Evolutionary conservation across 768 basidiomycete species (phyloP).

Genomic region (Lactarius hatsudake): DNA sequence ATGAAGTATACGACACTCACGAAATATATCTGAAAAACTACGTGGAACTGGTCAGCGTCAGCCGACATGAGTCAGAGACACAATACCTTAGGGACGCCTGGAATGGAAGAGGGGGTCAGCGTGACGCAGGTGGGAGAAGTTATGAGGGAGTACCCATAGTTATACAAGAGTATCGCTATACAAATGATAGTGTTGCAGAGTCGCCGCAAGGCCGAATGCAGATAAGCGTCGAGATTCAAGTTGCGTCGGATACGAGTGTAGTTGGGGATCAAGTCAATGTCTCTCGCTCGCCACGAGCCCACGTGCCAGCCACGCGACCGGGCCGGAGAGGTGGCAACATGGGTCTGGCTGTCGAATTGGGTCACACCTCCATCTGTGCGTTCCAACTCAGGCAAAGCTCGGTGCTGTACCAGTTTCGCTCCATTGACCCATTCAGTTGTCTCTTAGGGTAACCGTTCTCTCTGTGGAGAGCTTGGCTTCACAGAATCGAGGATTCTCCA

Average conservation of each 20-base stretch:
- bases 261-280: neutral
- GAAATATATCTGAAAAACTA: slow-evolving; percentile 98
- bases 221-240: slow-evolving; percentile 1
- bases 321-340: no score
- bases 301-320: slow-evolving; percentile 1
- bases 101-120: slow-evolving; percentile 7
- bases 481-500: no score
- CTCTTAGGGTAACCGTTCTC: no score
- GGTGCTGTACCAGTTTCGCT: no score
- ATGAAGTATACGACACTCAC: slow-evolving; percentile 42
- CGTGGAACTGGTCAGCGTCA: slow-evolving; percentile 4
- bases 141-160: slow-evolving; percentile 22
- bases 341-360: no score
- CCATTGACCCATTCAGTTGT: no score
- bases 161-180: neutral
- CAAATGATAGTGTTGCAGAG: neutral
- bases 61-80: neutral
- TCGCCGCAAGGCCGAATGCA: neutral
- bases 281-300: slow-evolving; percentile 4
- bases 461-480: no score
- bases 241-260: neutral
- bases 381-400: no score
- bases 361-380: no score
- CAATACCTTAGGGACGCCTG: slow-evolving; percentile 50
- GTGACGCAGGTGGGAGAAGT: neutral